phyloP scores from a whole-genome alignment of 768 basidiomycete species.

The Trametes elegans region DNA sequence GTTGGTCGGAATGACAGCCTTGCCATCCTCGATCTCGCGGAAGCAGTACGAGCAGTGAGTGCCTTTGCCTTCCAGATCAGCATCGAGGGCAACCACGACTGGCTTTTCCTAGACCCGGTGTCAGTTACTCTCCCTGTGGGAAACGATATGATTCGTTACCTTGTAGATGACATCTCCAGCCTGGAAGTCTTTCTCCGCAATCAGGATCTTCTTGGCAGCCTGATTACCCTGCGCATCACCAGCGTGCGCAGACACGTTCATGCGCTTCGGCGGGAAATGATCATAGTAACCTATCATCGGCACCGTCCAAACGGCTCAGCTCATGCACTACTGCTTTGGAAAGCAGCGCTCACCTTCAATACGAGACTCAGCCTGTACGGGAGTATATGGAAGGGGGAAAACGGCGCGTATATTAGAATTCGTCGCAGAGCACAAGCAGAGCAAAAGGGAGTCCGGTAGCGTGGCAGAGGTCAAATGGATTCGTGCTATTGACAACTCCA shows the following conservation, averaged over 20 bases:
- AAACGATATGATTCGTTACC: conserved; percentile 34
- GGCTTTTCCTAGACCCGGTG: conserved; percentile 59
- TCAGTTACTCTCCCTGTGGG: neutral
- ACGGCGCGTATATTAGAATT: conserved; percentile 29
- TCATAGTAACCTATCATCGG: conserved; percentile 65
- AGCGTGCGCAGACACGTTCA: conserved; percentile 61
- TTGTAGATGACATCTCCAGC: conserved; percentile 77
- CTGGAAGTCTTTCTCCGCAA: conserved; percentile 64
- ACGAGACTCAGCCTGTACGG: conserved; percentile 55
- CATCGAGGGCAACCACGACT: conserved; percentile 67
- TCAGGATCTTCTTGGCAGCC: conserved; percentile 39
- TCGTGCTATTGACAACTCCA: conserved; percentile 12
- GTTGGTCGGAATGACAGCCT: conserved; percentile 42
- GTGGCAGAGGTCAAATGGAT: conserved; percentile 14
- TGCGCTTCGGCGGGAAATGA: conserved; percentile 68
- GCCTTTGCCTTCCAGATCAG: conserved; percentile 65
- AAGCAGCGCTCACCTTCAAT: conserved; percentile 68
- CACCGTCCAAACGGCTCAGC: conserved; percentile 29
- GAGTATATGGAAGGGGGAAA: conserved; percentile 22
- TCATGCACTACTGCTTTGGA: conserved; percentile 6
- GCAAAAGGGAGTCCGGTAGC: conserved; percentile 4
- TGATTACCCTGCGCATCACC: conserved; percentile 28
- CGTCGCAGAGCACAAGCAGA: conserved; percentile 24
- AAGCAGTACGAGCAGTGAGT: conserved; percentile 76
- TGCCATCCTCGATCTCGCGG: conserved; percentile 48